Evolutionary conservation across 257 asterid genomes (phyloP).

Genomic region (Nicotiana knightiana): DNA sequence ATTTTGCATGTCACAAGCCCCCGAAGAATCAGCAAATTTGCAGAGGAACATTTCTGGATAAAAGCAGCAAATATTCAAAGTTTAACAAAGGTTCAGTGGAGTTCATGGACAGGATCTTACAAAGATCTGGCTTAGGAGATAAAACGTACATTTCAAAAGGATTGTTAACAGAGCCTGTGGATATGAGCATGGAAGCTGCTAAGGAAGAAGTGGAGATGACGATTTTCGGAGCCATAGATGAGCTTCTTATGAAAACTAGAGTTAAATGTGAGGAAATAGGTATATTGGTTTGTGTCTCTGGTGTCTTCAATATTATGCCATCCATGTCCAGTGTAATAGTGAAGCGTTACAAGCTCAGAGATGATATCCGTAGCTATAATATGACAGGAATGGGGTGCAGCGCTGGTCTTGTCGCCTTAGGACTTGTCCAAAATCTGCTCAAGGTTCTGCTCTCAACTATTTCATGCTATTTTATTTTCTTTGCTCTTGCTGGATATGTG

Average conservation of each 20-base stretch:
- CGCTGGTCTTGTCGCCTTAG: constrained; percentile 35
- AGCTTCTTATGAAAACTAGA: constrained; percentile 25
- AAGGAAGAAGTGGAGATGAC: constrained; percentile 36
- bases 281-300: constrained; percentile 28
- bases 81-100: constrained; percentile 14
- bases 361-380: constrained; percentile 39
- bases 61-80: not conserved
- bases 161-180: constrained; percentile 3
- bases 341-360: constrained; percentile 39
- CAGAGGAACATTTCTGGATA: not conserved
- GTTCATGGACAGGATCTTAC: constrained; percentile 23
- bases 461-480: no score
- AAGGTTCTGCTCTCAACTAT: constrained; percentile 19
- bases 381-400: constrained; percentile 58
- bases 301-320: constrained; percentile 37
- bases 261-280: constrained; percentile 35
- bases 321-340: constrained; percentile 39
- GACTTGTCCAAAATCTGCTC: constrained; percentile 38
- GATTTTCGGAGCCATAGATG: constrained; percentile 36
- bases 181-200: constrained; percentile 20
- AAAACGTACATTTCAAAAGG: constrained; percentile 13
- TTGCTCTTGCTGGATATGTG: no score
- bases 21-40: constrained; percentile 2
- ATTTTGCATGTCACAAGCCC: constrained; percentile 32
- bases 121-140: constrained; percentile 20